Evolutionary conservation across 2,329 filamentous ascomycete species (phyloP), one percentile per base, ranked within the genome.

Genomic region (Colletotrichum nymphaeae): DNA sequence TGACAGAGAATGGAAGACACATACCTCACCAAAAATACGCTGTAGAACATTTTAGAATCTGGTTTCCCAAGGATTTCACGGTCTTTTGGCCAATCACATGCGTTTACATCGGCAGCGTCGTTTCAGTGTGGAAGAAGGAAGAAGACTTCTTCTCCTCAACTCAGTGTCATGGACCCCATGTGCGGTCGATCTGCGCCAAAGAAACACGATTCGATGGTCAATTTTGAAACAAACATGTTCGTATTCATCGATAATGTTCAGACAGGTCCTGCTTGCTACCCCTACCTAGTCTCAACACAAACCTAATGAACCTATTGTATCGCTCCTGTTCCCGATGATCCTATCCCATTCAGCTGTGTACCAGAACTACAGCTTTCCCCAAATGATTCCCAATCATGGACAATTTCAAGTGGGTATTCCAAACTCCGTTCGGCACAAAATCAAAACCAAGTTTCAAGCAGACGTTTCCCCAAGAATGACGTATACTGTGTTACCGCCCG

Each of bases 401-500:
- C 62, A 64, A 28, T 64, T 32, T 64, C 46, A 37, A 64, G 42
- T n/a, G 62, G 62, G 62, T 64, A 64, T 64, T 22, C 22, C 49
- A 37, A 55, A 55, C 62, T 55, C 62, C 60, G n/a, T 7, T 35
- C 9, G 28, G n/a, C 19, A 5, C 30, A 7, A 35, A 19, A 32
- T 46, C 28, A 37, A 7, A 55, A 28, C 6, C 14, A 28, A 26
- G 26, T 19, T 5, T 14, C 11, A 37, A 19, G 3, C 16, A 11
- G 19, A 49, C 19, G 8, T 42, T 42, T 19, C 42, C 42, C 42
- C 22, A 57, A 59, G 56, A 52, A 37, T 37, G 46, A 52, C 59
- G 67, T 71, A 56, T 73, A 42, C 71, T 73, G 67, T 73, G 58
- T 24, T 64, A 46, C 70, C 66, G 53, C 55, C 70, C 59, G 32